A percentile compares a stretch with the other conserved stretches of the same genome.
Conservation (phyloP, 2,329 filamentous ascomycete genomes). For the Mycosphaerella sp. region DNA sequence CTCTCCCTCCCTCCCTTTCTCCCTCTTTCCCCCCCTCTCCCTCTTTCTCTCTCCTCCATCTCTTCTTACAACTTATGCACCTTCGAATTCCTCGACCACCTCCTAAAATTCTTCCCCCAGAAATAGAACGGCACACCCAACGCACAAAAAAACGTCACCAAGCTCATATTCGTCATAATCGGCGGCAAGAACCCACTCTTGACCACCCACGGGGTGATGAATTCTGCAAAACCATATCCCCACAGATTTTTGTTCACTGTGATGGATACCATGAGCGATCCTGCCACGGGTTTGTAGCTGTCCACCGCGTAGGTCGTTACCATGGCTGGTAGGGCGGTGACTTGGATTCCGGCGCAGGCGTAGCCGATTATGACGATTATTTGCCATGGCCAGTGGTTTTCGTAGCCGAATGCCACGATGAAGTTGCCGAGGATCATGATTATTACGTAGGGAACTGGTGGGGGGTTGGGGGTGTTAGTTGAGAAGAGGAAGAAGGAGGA, state of each 20-base stretch:
- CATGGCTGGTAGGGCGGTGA: constrained; percentile 56
- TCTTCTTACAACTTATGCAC: constrained; percentile 47
- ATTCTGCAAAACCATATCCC: constrained; percentile 52
- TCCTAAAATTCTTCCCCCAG: constrained; percentile 53
- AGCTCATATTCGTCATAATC: constrained; percentile 55
- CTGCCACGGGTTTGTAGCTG: constrained; percentile 58
- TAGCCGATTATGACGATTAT: constrained; percentile 54
- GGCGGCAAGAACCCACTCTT: constrained; percentile 49
- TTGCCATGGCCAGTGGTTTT: constrained; percentile 45
- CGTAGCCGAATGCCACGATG: constrained; percentile 40
- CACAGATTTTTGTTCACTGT: constrained; percentile 61
- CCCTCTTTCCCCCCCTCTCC: no score
- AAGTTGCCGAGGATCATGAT: constrained; percentile 55
- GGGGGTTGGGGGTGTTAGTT: neutral
- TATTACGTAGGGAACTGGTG: constrained; percentile 49
- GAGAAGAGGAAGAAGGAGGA: no score
- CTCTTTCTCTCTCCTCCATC: neutral
- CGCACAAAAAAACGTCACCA: constrained; percentile 50
- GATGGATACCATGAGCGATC: constrained; percentile 54
- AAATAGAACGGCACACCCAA: constrained; percentile 53
- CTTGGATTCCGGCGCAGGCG: constrained; percentile 52
- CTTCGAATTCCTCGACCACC: constrained; percentile 50
- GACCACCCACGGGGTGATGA: constrained; percentile 43
- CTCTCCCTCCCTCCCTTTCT: no score
- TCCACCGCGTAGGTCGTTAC: constrained; percentile 56